Conservation (phyloP, 2,329 filamentous ascomycete genomes). For the Xylariaceae sp. region DNA sequence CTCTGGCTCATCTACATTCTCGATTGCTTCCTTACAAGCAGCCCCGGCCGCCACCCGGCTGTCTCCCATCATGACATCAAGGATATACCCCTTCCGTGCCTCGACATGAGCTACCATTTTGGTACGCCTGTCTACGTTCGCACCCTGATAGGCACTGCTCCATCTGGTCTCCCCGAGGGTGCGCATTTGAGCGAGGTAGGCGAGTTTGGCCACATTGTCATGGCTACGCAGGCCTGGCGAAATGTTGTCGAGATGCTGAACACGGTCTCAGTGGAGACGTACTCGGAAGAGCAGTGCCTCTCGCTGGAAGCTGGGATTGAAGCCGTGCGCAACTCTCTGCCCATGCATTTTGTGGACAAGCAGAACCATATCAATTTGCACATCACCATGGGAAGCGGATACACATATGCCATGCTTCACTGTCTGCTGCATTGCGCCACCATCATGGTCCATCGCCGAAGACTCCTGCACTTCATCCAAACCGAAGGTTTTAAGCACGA, state of each 20-base stretch:
- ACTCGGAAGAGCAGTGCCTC: slow-evolving; percentile 51
- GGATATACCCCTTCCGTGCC: slow-evolving; percentile 55
- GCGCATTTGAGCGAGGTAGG: slow-evolving; percentile 49
- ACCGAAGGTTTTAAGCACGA: slow-evolving; percentile 50
- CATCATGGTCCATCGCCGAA: slow-evolving; percentile 57
- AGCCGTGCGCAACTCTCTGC: slow-evolving; percentile 49
- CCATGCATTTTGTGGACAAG: slow-evolving; percentile 59
- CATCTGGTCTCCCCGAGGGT: slow-evolving; percentile 37
- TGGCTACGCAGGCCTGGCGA: slow-evolving; percentile 58
- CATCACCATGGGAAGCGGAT: slow-evolving; percentile 61
- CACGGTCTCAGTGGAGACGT: slow-evolving; percentile 47
- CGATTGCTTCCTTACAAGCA: slow-evolving; percentile 59
- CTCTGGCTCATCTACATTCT: slow-evolving; percentile 61
- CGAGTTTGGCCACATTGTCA: slow-evolving; percentile 59
- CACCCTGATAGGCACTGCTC: slow-evolving; percentile 45
- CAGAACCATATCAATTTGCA: slow-evolving; percentile 58
- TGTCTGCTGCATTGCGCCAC: slow-evolving; percentile 58
- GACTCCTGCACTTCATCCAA: slow-evolving; percentile 55
- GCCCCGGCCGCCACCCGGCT: slow-evolving; percentile 55
- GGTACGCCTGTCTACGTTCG: slow-evolving; percentile 56
- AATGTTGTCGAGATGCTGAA: slow-evolving; percentile 60
- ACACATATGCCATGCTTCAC: slow-evolving; percentile 60
- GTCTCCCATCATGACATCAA: slow-evolving; percentile 51
- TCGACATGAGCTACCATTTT: slow-evolving; percentile 60
- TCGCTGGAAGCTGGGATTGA: slow-evolving; percentile 53